phyloP scores from a whole-genome alignment of 2,329 filamentous ascomycete genomes.

The Pseudocercospora pini-densiflorae region DNA sequence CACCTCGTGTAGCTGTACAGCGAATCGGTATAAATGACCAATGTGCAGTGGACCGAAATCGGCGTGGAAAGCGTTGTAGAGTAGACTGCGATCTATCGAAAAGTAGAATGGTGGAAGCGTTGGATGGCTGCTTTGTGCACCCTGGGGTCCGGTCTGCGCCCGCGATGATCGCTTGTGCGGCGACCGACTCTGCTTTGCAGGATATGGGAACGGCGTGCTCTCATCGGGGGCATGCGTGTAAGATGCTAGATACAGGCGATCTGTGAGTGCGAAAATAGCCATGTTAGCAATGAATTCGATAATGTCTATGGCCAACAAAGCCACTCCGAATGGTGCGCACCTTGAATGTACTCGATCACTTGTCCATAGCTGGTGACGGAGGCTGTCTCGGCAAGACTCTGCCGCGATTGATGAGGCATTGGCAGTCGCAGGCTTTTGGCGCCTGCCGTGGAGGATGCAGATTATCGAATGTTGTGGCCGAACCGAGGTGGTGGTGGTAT shows the following conservation, averaged over 20 bases:
- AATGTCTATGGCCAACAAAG: conserved; percentile 24
- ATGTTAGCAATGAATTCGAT: conserved; percentile 33
- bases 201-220: conserved; percentile 85
- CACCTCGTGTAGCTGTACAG: conserved; percentile 93
- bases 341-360: conserved; percentile 95
- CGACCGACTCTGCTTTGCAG: conserved; percentile 62
- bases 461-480: background rate
- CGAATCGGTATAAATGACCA: conserved; percentile 94
- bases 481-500: background rate
- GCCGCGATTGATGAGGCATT: conserved; percentile 39
- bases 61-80: conserved; percentile 98
- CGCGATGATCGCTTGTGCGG: conserved; percentile 77
- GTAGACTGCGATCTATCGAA: conserved; percentile 78
- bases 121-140: conserved; percentile 46
- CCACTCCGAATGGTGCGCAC: conserved; percentile 54
- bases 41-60: conserved; percentile 98
- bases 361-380: conserved; percentile 70
- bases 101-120: conserved; percentile 85
- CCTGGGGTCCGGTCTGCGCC: conserved; percentile 62
- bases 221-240: conserved; percentile 82
- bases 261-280: conserved; percentile 55
- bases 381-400: conserved; percentile 36
- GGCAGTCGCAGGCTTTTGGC: conserved; percentile 9
- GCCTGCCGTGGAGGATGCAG: conserved; percentile 2
- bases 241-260: conserved; percentile 92